Conservation (phyloP, 495 filamentous ascomycete genomes). For the Elasticomyces elasticus region DNA sequence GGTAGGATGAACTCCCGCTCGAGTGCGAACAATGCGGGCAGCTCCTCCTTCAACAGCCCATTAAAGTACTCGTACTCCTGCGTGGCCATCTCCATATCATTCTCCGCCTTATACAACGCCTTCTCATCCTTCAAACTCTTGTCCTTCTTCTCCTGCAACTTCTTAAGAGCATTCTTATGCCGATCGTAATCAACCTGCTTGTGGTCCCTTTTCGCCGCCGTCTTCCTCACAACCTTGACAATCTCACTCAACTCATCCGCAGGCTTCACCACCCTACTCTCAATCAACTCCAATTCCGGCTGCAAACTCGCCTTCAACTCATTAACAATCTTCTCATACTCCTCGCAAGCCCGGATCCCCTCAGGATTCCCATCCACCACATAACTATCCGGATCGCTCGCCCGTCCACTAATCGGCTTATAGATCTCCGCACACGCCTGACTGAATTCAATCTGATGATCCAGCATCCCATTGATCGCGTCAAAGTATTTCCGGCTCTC, state of each 20-base stretch:
- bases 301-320: constrained; percentile 80
- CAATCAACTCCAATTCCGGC: constrained; percentile 96
- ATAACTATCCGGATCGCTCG: constrained; percentile 83
- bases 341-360: constrained; percentile 88
- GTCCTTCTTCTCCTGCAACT: constrained; percentile 95
- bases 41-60: constrained; percentile 86
- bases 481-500: constrained; percentile 93
- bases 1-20: constrained; percentile 95
- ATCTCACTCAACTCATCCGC: constrained; percentile 90
- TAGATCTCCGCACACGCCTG: constrained; percentile 92
- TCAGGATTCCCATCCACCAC: constrained; percentile 79
- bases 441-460: constrained; percentile 96
- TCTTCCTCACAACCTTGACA: constrained; percentile 89
- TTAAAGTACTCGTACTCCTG: constrained; percentile 97
- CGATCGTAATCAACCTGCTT: constrained; percentile 96
- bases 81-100: constrained; percentile 80
- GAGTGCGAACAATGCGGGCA: constrained; percentile 84
- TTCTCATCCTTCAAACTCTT: constrained; percentile 95
- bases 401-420: constrained; percentile 91
- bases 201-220: constrained; percentile 80
- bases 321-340: constrained; percentile 85
- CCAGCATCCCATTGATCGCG: constrained; percentile 96
- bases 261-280: constrained; percentile 81
- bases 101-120: constrained; percentile 89
- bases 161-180: constrained; percentile 71